phyloP scores from a whole-genome alignment of 1,139 yeast species.

The Saccharomyces hybrid region DNA sequence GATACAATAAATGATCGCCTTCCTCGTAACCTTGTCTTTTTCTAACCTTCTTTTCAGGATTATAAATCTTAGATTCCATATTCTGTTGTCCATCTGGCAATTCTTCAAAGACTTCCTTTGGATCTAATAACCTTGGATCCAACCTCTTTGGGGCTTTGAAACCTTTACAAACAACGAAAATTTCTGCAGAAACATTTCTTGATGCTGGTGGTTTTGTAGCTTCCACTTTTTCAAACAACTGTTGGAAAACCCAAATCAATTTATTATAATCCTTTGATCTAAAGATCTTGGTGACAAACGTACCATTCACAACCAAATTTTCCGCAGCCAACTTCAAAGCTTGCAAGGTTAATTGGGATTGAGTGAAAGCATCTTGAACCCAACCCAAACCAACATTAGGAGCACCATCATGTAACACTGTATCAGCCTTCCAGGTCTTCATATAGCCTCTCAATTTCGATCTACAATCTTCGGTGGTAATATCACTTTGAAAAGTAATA shows the following conservation, averaged over 20 bases:
- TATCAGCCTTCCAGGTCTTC: constrained; percentile 98
- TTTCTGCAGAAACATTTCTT: constrained; percentile 97
- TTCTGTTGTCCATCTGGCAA: constrained; percentile 68
- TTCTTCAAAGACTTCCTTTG: constrained; percentile 91
- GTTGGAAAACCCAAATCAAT: constrained; percentile 94
- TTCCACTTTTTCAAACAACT: constrained; percentile 89
- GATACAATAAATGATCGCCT: constrained; percentile 75
- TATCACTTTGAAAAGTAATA: constrained; percentile 91
- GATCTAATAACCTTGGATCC: constrained; percentile 87
- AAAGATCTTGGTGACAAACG: constrained; percentile 94
- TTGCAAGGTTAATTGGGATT: constrained; percentile 88
- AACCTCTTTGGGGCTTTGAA: constrained; percentile 93
- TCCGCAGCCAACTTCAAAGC: constrained; percentile 94
- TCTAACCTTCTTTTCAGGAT: constrained; percentile 86
- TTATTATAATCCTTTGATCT: constrained; percentile 96
- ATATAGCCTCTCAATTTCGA: constrained; percentile 88
- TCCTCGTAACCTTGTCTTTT: constrained; percentile 97
- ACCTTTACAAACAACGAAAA: constrained; percentile 92
- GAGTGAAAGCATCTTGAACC: constrained; percentile 99
- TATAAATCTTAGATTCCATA: constrained; percentile 84
- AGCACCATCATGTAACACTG: constrained; percentile 98
- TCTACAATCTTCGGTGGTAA: constrained; percentile 96
- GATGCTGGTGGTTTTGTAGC: constrained; percentile 99
- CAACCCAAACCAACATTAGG: constrained; percentile 98
- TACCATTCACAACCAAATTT: constrained; percentile 83